These are phyloP conservation scores for Penicillium psychrosexuale DNA, from an alignment of 2,329 filamentous ascomycete genomes.

Conservation along the genomic window DNA sequence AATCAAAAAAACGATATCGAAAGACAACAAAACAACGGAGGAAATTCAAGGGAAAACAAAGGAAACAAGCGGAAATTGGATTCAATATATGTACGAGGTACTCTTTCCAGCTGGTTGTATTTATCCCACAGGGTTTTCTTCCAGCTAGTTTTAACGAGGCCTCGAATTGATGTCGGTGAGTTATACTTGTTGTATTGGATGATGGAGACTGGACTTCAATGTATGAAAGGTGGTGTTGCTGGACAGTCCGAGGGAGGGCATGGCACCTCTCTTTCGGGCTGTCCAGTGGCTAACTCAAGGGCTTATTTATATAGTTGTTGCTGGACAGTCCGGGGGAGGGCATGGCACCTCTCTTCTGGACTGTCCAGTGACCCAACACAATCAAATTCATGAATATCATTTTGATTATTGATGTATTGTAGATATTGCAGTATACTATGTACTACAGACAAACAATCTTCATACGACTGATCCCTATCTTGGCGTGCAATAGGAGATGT, in stretches of 20 bases:
- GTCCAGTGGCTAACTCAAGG: background rate
- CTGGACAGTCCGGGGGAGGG: background rate
- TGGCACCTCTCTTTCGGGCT: slow-evolving; percentile 5
- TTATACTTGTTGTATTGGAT: background rate
- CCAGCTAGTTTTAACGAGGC: slow-evolving; percentile 10
- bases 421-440: background rate
- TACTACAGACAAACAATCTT: background rate
- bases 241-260: background rate
- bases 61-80: background rate
- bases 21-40: background rate
- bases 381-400: background rate
- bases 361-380: background rate
- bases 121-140: slow-evolving; percentile 4
- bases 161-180: background rate
- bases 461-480: background rate
- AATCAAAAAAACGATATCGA: background rate
- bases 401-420: background rate
- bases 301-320: background rate
- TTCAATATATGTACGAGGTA: background rate
- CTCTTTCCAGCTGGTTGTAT: slow-evolving; percentile 9
- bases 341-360: slow-evolving; percentile 6
- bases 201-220: background rate
- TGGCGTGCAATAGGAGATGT: background rate
- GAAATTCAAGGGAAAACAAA: background rate
- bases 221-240: background rate